A percentile compares a stretch with the other conserved stretches of the same genome.
Conservation (phyloP, 306 rosid genomes). For the Casuarina equisetifolia region DNA sequence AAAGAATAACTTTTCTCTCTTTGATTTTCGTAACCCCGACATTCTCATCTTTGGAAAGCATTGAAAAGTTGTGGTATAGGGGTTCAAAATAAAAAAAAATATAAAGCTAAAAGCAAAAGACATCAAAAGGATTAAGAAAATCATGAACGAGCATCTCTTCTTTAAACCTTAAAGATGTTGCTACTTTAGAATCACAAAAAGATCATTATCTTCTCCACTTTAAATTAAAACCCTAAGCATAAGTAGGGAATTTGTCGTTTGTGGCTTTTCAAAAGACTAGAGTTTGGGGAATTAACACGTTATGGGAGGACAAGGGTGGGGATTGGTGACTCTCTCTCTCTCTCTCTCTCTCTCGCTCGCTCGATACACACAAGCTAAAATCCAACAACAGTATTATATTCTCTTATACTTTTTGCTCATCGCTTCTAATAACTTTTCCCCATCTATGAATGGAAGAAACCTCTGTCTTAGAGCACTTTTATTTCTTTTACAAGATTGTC, state of each 20-base stretch:
- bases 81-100: conserved; percentile 46
- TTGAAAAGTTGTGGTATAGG: conserved; percentile 59
- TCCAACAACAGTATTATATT: conserved; percentile 30
- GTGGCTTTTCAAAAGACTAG: conserved; percentile 60
- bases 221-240: conserved; percentile 60
- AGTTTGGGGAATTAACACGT: conserved; percentile 45
- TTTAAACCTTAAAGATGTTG: conserved; percentile 77
- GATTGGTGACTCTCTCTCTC: conserved; percentile 34
- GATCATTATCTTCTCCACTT: conserved; percentile 72
- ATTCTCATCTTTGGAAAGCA: conserved; percentile 78
- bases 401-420: conserved; percentile 28
- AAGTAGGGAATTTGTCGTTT: conserved; percentile 87
- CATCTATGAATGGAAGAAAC: conserved; percentile 44
- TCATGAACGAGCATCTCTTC: conserved; percentile 68
- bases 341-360: conserved; percentile 28
- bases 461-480: conserved; percentile 35
- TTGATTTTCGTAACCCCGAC: conserved; percentile 82
- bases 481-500: conserved; percentile 21
- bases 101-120: conserved; percentile 29
- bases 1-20: conserved; percentile 79
- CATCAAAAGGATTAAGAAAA: conserved; percentile 44
- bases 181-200: conserved; percentile 88
- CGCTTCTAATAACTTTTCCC: conserved; percentile 36
- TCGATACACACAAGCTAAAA: conserved; percentile 22
- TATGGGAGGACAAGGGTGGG: conserved; percentile 41